A percentile compares a stretch with the other conserved stretches of the same genome.
These are phyloP conservation scores for Monascus ruber DNA, from an alignment of 2,329 filamentous ascomycete genomes.

Conservation along the genomic window DNA sequence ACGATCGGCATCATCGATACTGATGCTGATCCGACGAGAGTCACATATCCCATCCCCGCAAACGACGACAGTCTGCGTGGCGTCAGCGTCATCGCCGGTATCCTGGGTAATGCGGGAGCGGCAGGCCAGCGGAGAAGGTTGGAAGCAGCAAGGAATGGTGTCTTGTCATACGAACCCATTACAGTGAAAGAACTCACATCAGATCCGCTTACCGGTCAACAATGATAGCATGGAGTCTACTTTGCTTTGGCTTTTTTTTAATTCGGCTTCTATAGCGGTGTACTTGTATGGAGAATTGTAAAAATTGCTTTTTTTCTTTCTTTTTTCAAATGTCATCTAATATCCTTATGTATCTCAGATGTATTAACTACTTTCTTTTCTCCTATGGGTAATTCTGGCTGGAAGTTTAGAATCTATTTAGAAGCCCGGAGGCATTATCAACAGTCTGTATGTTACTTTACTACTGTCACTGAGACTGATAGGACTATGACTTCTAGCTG, in stretches of 20 bases:
- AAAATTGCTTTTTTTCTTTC: constrained; percentile 7
- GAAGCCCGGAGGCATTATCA: too few species aligned
- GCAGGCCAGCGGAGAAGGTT: constrained; percentile 59
- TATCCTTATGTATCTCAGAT: background rate
- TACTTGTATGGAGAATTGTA: constrained; percentile 25
- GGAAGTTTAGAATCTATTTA: too few species aligned
- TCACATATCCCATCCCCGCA: constrained; percentile 91
- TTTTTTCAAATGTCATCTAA: background rate
- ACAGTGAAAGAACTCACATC: constrained; percentile 11
- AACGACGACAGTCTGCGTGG: constrained; percentile 93
- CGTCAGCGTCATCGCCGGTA: constrained; percentile 69
- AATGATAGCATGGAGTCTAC: background rate
- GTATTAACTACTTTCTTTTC: too few species aligned
- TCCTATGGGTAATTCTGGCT: too few species aligned
- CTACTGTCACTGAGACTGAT: too few species aligned
- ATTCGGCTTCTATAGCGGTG: constrained; percentile 8
- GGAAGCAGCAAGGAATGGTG: constrained; percentile 48
- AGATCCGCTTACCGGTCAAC: background rate
- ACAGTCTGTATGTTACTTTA: too few species aligned
- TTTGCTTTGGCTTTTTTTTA: too few species aligned
- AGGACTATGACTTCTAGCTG: too few species aligned
- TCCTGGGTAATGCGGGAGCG: constrained; percentile 74
- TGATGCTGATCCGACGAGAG: constrained; percentile 80
- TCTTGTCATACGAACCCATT: constrained; percentile 44
- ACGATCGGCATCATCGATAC: constrained; percentile 95